Conservation (phyloP, 2,329 filamentous ascomycete genomes). For the Peltaster fructicola region DNA sequence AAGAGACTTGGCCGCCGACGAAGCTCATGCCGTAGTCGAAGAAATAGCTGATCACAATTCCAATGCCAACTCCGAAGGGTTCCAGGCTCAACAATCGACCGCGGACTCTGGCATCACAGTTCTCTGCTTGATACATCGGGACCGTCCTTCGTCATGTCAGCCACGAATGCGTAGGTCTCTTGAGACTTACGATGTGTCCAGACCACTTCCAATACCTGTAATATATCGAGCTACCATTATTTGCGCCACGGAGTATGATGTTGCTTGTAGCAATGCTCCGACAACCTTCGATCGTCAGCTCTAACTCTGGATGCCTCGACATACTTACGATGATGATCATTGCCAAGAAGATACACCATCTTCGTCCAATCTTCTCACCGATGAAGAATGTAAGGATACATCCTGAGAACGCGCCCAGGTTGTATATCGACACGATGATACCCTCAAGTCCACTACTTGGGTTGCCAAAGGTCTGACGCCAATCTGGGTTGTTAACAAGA, state of each 20-base stretch:
- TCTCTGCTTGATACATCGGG: conserved; percentile 23
- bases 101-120: conserved; percentile 17
- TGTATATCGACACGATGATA: conserved; percentile 27
- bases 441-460: conserved; percentile 22
- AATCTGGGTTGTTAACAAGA: conserved; percentile 25
- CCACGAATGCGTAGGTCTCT: too few species aligned
- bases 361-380: conserved; percentile 20
- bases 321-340: conserved; percentile 23
- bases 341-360: conserved; percentile 24
- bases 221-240: conserved; percentile 31
- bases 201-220: conserved; percentile 30
- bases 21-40: conserved; percentile 23
- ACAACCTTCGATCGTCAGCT: conserved; percentile 11
- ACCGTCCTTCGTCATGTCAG: too few species aligned
- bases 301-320: background rate
- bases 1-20: conserved; percentile 25
- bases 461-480: conserved; percentile 22
- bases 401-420: conserved; percentile 20
- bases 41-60: conserved; percentile 17
- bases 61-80: conserved; percentile 16
- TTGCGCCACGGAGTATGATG: conserved; percentile 26
- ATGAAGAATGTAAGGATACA: conserved; percentile 22
- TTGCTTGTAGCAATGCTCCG: conserved; percentile 29
- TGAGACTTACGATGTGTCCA: too few species aligned
- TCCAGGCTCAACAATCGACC: conserved; percentile 19